Percentiles rank a stretch among this genome's conserved stretches.
Conservation (phyloP, 2,329 filamentous ascomycete species). For the Nothophaeocryptopus gaeumannii region DNA sequence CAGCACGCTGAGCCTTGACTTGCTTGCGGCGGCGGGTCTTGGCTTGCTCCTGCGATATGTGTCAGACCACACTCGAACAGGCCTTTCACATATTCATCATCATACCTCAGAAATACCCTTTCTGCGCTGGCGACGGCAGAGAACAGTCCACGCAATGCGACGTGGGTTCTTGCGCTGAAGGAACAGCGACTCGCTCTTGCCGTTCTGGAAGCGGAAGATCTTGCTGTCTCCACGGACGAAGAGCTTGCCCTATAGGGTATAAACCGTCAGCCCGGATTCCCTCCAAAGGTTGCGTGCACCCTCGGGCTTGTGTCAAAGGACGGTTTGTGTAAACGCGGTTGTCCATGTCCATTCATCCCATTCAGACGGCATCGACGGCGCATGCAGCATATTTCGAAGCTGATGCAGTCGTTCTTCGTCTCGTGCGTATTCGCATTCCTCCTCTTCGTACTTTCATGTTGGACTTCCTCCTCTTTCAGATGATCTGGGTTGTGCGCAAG, state of each 20-base stretch:
- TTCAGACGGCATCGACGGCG: constrained; percentile 7
- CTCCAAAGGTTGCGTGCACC: constrained; percentile 14
- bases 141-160: constrained; percentile 96
- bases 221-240: constrained; percentile 99
- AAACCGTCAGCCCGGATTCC: constrained; percentile 21
- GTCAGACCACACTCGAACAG: constrained; percentile 19
- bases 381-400: background rate
- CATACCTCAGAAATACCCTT: constrained; percentile 99
- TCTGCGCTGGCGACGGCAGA: constrained; percentile 98
- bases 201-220: constrained; percentile 99
- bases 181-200: constrained; percentile 99
- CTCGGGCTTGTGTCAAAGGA: no score
- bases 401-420: constrained; percentile 1
- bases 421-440: background rate
- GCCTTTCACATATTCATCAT: constrained; percentile 19
- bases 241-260: constrained; percentile 82
- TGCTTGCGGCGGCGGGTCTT: constrained; percentile 99
- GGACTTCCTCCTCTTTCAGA: constrained; percentile 11
- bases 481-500: constrained; percentile 1
- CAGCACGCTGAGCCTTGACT: constrained; percentile 97
- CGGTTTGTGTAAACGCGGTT: constrained; percentile 5
- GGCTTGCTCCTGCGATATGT: constrained; percentile 77
- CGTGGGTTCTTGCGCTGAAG: constrained; percentile 99
- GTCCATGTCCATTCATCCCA: background rate
- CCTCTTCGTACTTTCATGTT: background rate